These are phyloP conservation scores for Babesia sp. DNA, from an alignment of 169 alveolate species.

Conservation along the genomic window DNA sequence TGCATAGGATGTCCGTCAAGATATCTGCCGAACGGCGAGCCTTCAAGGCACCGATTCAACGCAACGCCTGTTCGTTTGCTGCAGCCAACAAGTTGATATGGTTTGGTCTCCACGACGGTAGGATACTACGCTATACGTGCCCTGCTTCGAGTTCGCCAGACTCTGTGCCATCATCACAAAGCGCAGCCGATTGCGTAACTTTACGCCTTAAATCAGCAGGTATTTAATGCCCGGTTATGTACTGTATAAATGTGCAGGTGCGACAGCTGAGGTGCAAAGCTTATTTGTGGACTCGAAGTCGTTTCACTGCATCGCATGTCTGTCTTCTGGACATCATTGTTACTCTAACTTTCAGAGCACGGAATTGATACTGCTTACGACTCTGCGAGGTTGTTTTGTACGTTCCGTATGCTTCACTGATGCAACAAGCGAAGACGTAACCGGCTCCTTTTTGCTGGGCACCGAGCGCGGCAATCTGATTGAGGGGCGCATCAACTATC, in stretches of 20 bases:
- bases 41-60: constrained; percentile 45
- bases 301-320: constrained; percentile 64
- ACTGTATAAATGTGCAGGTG: background rate
- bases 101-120: constrained; percentile 66
- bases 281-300: constrained; percentile 61
- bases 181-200: constrained; percentile 28
- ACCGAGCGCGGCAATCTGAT: constrained; percentile 60
- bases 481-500: constrained; percentile 57
- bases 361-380: constrained; percentile 26
- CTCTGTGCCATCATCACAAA: background rate
- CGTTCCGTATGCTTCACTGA: constrained; percentile 60
- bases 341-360: constrained; percentile 57
- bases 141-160: constrained; percentile 19
- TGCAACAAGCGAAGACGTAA: constrained; percentile 46
- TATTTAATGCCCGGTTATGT: background rate
- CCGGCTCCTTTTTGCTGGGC: constrained; percentile 61
- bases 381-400: constrained; percentile 36
- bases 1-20: constrained; percentile 45
- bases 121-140: constrained; percentile 21
- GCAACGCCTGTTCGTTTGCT: constrained; percentile 32
- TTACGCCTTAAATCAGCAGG: constrained; percentile 32
- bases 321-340: constrained; percentile 61
- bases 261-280: constrained; percentile 44
- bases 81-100: constrained; percentile 56
- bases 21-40: constrained; percentile 47